phyloP scores from a whole-genome alignment of 2,329 filamentous ascomycete genomes.

The Epichloe gansuensis region DNA sequence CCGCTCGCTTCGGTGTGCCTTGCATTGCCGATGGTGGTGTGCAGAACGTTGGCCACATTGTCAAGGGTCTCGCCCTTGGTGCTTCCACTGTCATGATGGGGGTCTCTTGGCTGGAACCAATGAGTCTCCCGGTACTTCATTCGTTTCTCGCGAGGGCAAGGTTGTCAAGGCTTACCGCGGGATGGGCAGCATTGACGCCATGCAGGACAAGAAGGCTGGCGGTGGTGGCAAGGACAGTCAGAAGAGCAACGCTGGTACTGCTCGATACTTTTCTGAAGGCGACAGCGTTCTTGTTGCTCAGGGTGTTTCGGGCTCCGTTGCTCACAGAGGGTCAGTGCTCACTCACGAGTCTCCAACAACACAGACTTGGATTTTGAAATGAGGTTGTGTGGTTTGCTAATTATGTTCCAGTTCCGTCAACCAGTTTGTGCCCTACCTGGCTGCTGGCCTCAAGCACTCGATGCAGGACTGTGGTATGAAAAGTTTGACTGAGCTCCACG shows the following conservation, averaged over 20 bases:
- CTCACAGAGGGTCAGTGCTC: constrained; percentile 52
- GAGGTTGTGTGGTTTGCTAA: constrained; percentile 17
- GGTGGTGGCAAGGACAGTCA: constrained; percentile 58
- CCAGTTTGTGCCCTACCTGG: constrained; percentile 93
- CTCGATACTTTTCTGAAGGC: constrained; percentile 95
- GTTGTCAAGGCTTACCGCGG: constrained; percentile 98
- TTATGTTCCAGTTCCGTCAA: constrained; percentile 52
- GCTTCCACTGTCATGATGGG: constrained; percentile 99
- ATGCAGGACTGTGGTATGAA: constrained; percentile 88
- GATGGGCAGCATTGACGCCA: constrained; percentile 97
- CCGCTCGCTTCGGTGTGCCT: constrained; percentile 85
- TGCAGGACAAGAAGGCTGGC: constrained; percentile 97
- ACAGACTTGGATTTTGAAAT: not conserved
- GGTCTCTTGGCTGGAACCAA: constrained; percentile 94
- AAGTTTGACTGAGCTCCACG: constrained; percentile 66
- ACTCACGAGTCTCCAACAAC: not conserved
- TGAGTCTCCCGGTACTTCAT: constrained; percentile 93
- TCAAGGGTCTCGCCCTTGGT: constrained; percentile 91
- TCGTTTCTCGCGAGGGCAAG: constrained; percentile 91
- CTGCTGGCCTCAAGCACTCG: constrained; percentile 92
- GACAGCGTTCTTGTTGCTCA: constrained; percentile 92
- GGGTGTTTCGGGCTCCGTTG: constrained; percentile 80
- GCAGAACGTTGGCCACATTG: constrained; percentile 97
- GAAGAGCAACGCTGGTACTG: constrained; percentile 86
- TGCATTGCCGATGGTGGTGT: constrained; percentile 97